phyloP scores from a whole-genome alignment of 768 basidiomycete species.

The Coprinellus aureogranulatus region DNA sequence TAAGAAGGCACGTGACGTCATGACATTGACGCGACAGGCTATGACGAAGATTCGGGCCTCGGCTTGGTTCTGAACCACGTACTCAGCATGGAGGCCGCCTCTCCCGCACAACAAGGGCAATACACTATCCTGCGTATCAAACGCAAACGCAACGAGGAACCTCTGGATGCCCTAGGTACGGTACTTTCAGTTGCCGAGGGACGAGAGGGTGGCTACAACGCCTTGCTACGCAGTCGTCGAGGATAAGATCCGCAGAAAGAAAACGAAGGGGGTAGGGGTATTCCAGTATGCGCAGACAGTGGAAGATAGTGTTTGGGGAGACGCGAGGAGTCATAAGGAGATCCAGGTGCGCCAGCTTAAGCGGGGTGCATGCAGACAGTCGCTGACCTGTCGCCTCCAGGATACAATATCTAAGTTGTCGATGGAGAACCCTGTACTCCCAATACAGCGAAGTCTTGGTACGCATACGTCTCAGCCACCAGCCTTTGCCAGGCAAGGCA shows the following conservation, averaged over 20 bases:
- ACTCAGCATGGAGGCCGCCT: constrained; percentile 27
- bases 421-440: constrained; percentile 30
- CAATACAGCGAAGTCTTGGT: too few relatives aligned
- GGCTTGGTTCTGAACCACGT: not conserved
- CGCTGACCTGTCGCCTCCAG: constrained; percentile 30
- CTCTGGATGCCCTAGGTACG: constrained; percentile 75
- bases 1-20: not conserved
- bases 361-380: not conserved
- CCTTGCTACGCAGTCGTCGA: constrained; percentile 53
- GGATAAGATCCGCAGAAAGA: constrained; percentile 59
- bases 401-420: constrained; percentile 57
- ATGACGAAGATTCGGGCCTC: not conserved
- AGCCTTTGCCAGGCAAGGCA: constrained; percentile 15
- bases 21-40: not conserved
- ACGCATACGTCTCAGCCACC: not conserved
- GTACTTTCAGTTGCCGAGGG: constrained; percentile 4
- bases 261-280: constrained; percentile 55
- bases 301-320: constrained; percentile 66
- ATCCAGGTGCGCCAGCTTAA: constrained; percentile 51
- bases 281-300: constrained; percentile 84
- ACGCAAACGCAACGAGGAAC: constrained; percentile 78
- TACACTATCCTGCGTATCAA: constrained; percentile 81
- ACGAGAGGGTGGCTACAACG: not conserved
- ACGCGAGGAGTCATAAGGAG: constrained; percentile 51
- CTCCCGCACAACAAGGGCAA: constrained; percentile 30